These are phyloP conservation scores for Trichophyton simii DNA, from an alignment of 2,329 filamentous ascomycete species.

Conservation along the genomic window DNA sequence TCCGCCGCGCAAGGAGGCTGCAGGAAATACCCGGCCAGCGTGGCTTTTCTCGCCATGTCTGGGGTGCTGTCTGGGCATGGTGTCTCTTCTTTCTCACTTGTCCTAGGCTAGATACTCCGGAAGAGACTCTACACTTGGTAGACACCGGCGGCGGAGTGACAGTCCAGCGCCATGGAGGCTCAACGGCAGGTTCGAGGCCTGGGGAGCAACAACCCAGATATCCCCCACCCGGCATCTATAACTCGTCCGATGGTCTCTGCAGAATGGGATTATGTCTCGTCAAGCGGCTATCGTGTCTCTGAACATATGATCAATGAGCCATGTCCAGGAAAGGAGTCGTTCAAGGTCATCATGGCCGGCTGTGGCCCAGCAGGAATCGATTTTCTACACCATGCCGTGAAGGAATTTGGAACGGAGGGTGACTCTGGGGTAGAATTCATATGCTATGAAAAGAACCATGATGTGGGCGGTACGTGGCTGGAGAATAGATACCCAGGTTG, in stretches of 20 bases:
- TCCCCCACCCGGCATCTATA: conserved; percentile 11
- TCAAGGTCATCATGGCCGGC: conserved; percentile 15
- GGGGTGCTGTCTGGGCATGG: neutral
- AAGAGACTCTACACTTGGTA: neutral
- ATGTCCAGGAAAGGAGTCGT: conserved; percentile 7
- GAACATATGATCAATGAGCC: conserved; percentile 14
- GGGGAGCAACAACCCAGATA: conserved; percentile 13
- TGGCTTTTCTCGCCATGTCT: neutral
- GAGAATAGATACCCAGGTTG: conserved; percentile 47
- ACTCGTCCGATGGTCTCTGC: conserved; percentile 10
- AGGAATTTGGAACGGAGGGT: conserved; percentile 5
- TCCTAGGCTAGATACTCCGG: neutral
- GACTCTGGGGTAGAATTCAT: conserved; percentile 14
- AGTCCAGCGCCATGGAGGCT: neutral
- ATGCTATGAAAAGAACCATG: conserved; percentile 24
- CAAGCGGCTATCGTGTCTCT: conserved; percentile 10
- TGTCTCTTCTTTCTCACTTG: neutral
- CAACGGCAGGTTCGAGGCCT: neutral
- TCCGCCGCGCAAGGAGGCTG: neutral
- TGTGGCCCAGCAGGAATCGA: conserved; percentile 15
- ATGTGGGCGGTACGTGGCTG: conserved; percentile 28
- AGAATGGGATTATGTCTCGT: conserved; percentile 10
- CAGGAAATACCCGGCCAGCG: neutral
- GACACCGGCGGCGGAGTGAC: neutral
- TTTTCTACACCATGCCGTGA: conserved; percentile 14